Conservation (phyloP, 495 filamentous ascomycete genomes). For the Trichoderma gamsii region DNA sequence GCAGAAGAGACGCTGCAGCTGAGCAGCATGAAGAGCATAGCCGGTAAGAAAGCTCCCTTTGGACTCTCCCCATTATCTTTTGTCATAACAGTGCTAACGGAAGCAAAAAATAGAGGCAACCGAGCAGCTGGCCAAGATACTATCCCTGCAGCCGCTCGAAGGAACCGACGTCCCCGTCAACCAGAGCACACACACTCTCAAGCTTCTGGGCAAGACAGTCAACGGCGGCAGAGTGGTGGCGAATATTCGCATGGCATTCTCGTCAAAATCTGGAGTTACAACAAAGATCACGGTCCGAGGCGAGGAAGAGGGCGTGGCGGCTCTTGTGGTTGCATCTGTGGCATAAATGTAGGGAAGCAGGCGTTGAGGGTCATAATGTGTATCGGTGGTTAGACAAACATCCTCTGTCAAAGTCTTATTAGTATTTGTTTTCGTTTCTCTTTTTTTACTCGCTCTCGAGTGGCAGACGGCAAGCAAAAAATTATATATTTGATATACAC, state of each 20-base stretch:
- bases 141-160: constrained; percentile 90
- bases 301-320: constrained; percentile 88
- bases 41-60: constrained; percentile 54
- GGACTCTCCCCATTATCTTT: neutral
- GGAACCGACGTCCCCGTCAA: constrained; percentile 85
- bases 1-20: constrained; percentile 88
- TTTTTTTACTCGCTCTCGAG: neutral
- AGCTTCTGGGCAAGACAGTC: constrained; percentile 93
- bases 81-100: neutral
- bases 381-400: constrained; percentile 13
- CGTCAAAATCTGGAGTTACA: constrained; percentile 83
- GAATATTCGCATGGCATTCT: constrained; percentile 88
- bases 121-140: constrained; percentile 76
- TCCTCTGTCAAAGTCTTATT: constrained; percentile 1
- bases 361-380: constrained; percentile 17
- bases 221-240: constrained; percentile 83
- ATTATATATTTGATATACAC: neutral
- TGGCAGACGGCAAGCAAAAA: constrained; percentile 11
- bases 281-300: constrained; percentile 86
- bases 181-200: constrained; percentile 86
- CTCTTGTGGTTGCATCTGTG: constrained; percentile 76
- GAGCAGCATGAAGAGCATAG: constrained; percentile 82
- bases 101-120: constrained; percentile 72
- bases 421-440: neutral
- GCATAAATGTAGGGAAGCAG: constrained; percentile 45